A percentile compares a stretch with the other conserved stretches of the same genome.
phyloP scores from a whole-genome alignment of 331 rosid species.

The Pyrus hybrid region DNA sequence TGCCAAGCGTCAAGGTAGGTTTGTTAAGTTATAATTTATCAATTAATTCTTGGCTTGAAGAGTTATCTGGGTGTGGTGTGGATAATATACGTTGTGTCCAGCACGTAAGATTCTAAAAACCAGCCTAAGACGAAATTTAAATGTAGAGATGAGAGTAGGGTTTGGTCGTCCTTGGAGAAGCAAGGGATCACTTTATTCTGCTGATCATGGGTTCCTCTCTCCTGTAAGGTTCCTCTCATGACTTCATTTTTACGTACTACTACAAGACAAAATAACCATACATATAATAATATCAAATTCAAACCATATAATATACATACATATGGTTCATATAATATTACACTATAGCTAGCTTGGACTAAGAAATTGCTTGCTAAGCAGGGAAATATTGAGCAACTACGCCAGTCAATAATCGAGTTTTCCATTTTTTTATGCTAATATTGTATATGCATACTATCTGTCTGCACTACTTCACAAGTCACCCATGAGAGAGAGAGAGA shows the following conservation, averaged over 20 bases:
- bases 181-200: constrained; percentile 22
- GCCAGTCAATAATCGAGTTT: background rate
- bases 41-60: constrained; percentile 14
- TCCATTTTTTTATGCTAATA: background rate
- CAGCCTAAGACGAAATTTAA: background rate
- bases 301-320: background rate
- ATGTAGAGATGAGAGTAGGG: background rate
- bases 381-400: background rate
- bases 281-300: background rate
- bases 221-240: background rate
- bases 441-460: background rate
- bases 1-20: background rate
- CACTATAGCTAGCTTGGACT: background rate
- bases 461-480: constrained; percentile 5
- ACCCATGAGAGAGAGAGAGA: background rate
- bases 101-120: constrained; percentile 25
- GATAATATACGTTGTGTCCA: constrained; percentile 23
- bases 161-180: constrained; percentile 24
- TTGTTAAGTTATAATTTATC: background rate
- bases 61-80: background rate
- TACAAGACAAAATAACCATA: background rate
- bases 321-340: background rate
- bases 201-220: constrained; percentile 11
- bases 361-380: constrained; percentile 5
- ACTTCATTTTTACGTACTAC: constrained; percentile 1